Percentiles rank a stretch among this genome's conserved stretches.
Evolutionary conservation across 2,329 filamentous ascomycete species (phyloP).

Genomic region (Colletotrichum lini): DNA sequence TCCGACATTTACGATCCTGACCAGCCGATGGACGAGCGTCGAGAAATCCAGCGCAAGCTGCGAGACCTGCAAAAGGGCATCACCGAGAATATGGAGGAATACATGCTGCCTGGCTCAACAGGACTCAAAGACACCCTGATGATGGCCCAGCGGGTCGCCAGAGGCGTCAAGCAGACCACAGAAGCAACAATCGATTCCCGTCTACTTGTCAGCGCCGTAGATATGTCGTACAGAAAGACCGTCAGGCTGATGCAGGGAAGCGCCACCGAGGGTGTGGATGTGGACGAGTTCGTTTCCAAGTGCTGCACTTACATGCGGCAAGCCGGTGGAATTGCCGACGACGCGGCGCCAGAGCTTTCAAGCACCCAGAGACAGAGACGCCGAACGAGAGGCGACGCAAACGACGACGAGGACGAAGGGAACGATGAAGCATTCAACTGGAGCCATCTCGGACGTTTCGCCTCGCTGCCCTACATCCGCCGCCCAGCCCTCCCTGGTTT

Average conservation of each 20-base stretch:
- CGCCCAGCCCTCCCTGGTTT: slow-evolving; percentile 87
- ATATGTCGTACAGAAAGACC: slow-evolving; percentile 85
- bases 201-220: slow-evolving; percentile 85
- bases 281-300: slow-evolving; percentile 93
- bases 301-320: slow-evolving; percentile 89
- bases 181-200: slow-evolving; percentile 93
- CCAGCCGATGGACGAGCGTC: slow-evolving; percentile 81
- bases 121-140: slow-evolving; percentile 77
- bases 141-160: slow-evolving; percentile 75
- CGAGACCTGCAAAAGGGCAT: slow-evolving; percentile 74
- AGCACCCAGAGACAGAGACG: slow-evolving; percentile 65
- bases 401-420: slow-evolving; percentile 75
- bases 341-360: slow-evolving; percentile 65
- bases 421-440: slow-evolving; percentile 87
- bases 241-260: slow-evolving; percentile 81
- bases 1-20: slow-evolving; percentile 81
- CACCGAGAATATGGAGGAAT: slow-evolving; percentile 81
- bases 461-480: slow-evolving; percentile 79
- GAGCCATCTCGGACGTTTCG: slow-evolving; percentile 84
- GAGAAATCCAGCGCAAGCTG: slow-evolving; percentile 77
- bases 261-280: slow-evolving; percentile 81
- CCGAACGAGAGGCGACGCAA: slow-evolving; percentile 49
- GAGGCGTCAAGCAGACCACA: slow-evolving; percentile 85
- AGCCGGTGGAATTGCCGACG: slow-evolving; percentile 69
- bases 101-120: slow-evolving; percentile 74